Percentiles rank a stretch among this genome's conserved stretches.
These are phyloP conservation scores for Musa balbisiana DNA, from an alignment of 202 grass and related monocot genomes.

Conservation along the genomic window DNA sequence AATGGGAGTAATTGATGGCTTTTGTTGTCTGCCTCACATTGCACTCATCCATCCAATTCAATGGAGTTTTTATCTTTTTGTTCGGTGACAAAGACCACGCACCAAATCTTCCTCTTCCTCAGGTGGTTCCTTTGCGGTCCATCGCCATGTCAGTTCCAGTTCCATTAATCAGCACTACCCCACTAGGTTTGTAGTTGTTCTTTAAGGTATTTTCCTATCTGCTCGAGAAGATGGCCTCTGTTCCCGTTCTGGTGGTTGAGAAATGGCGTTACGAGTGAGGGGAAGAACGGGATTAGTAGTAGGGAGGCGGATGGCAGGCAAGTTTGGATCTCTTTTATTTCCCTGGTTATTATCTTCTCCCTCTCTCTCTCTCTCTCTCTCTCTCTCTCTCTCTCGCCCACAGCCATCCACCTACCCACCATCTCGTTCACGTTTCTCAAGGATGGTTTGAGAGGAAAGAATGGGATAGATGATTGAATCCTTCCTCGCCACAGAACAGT, in stretches of 20 bases:
- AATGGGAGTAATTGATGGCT: too few species aligned
- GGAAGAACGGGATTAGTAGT: not conserved
- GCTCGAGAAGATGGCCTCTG: too few species aligned
- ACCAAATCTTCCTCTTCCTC: not conserved
- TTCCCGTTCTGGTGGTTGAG: not conserved
- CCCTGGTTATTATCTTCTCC: not conserved
- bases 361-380: not conserved
- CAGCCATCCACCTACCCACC: too few species aligned
- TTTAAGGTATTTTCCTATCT: too few species aligned
- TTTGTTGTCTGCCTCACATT: too few species aligned
- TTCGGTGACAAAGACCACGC: not conserved
- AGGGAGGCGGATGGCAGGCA: too few species aligned
- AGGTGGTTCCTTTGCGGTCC: not conserved
- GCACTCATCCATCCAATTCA: too few species aligned
- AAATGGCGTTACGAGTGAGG: not conserved
- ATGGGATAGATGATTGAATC: slow-evolving; percentile 1
- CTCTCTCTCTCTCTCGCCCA: not conserved
- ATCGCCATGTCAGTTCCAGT: slow-evolving; percentile 4
- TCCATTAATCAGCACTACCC: not conserved
- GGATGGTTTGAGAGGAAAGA: not conserved
- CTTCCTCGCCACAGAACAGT: not conserved
- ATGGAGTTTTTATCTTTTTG: too few species aligned
- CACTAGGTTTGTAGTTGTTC: slow-evolving; percentile 1
- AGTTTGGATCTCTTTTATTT: too few species aligned
- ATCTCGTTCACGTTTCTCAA: too few species aligned